Evolutionary conservation across 257 asterid genomes (phyloP).

Genomic region (Solanum paucissectum): DNA sequence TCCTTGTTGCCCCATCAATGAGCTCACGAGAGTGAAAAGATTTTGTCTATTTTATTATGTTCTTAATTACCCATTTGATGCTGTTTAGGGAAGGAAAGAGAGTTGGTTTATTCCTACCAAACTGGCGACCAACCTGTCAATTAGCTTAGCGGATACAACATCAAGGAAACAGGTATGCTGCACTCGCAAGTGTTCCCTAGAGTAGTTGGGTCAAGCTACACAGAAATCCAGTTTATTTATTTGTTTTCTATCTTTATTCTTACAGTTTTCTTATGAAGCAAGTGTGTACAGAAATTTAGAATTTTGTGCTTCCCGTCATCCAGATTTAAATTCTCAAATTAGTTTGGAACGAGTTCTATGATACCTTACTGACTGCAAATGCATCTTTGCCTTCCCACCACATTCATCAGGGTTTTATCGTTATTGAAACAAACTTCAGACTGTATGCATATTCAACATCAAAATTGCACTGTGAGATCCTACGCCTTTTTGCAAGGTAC

Average conservation of each 20-base stretch:
- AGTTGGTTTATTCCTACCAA: conserved; percentile 97
- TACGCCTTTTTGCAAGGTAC: conserved; percentile 91
- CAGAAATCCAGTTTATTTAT: background rate
- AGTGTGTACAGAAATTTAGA: background rate
- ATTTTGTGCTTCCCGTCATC: background rate
- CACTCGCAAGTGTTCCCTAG: background rate
- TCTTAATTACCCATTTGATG: background rate
- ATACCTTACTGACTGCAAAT: background rate
- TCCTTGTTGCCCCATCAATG: background rate
- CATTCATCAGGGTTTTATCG: conserved; percentile 75
- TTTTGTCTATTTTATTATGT: background rate
- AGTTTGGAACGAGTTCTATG: background rate
- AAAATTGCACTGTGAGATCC: conserved; percentile 79
- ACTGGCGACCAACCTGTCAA: conserved; percentile 91
- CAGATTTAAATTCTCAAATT: background rate
- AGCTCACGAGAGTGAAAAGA: background rate
- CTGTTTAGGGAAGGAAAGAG: conserved; percentile 74
- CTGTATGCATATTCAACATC: conserved; percentile 90
- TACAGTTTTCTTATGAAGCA: background rate
- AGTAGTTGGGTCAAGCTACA: background rate
- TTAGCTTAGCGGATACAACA: conserved; percentile 85
- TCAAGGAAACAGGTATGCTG: conserved; percentile 69
- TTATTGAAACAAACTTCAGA: conserved; percentile 93
- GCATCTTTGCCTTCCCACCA: background rate
- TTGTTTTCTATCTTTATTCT: background rate